These are phyloP conservation scores for Termitomyces sp. DNA, from an alignment of 1,284 basidiomycete genomes.

Conservation along the genomic window DNA sequence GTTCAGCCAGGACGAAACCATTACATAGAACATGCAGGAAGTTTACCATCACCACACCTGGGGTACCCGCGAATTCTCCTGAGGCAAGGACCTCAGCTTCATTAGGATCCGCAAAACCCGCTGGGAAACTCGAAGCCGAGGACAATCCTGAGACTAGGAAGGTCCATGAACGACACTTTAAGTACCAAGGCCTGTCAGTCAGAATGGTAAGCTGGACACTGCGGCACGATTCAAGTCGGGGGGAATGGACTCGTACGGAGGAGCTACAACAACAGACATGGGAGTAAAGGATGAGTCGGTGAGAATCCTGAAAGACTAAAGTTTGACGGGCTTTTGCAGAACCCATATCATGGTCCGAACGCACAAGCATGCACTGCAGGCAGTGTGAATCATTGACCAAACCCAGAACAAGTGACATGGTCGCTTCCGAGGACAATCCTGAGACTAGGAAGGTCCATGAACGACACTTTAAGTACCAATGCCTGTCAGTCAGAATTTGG, in stretches of 20 bases:
- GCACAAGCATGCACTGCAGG: too few relatives aligned
- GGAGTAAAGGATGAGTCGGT: not conserved
- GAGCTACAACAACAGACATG: conserved; percentile 18
- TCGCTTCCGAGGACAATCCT: conserved; percentile 14
- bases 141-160: conserved; percentile 21
- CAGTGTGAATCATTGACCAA: too few relatives aligned
- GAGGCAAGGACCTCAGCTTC: conserved; percentile 23
- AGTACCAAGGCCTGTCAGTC: conserved; percentile 17
- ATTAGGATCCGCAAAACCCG: conserved; percentile 23
- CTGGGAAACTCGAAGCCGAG: conserved; percentile 23
- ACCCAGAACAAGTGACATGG: too few relatives aligned
- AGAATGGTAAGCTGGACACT: not conserved
- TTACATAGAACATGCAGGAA: not conserved
- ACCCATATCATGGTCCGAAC: too few relatives aligned
- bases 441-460: conserved; percentile 25
- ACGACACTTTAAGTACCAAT: conserved; percentile 25
- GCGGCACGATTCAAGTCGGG: not conserved
- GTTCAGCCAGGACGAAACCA: too few relatives aligned
- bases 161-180: conserved; percentile 24
- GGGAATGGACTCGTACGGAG: conserved; percentile 13
- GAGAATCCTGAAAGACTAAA: too few relatives aligned
- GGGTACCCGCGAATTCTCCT: conserved; percentile 27
- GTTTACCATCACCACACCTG: conserved; percentile 23
- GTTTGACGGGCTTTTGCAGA: too few relatives aligned
- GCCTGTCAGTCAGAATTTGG: not conserved